Conservation (phyloP, 768 basidiomycete species). For the Tylopilus felleus region DNA sequence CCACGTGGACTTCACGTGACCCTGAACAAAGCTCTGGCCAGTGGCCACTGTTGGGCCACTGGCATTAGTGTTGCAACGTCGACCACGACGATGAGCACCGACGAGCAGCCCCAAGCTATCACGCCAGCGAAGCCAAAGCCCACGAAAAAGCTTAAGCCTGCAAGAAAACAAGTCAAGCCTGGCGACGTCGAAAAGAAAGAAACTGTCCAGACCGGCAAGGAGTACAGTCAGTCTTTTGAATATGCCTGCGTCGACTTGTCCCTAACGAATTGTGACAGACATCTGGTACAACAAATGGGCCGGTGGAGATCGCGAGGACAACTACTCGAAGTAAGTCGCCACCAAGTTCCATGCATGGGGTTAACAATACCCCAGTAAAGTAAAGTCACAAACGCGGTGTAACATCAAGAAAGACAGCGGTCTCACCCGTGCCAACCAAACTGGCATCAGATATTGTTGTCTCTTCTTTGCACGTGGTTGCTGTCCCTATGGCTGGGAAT, state of each 20-base stretch:
- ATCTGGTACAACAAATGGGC: constrained; percentile 99
- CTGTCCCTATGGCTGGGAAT: constrained; percentile 98
- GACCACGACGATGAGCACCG: constrained; percentile 34
- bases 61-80: no score
- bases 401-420: constrained; percentile 86
- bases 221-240: constrained; percentile 71
- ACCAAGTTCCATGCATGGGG: not conserved
- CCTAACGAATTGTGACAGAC: constrained; percentile 45
- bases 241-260: not conserved
- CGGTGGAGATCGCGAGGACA: constrained; percentile 97
- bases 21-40: not conserved
- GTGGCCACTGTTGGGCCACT: not conserved
- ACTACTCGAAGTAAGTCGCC: constrained; percentile 78
- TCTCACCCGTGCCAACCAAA: constrained; percentile 92
- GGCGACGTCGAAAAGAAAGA: constrained; percentile 90
- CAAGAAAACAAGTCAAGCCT: constrained; percentile 88
- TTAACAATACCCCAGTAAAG: constrained; percentile 56
- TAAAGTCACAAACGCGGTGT: constrained; percentile 91
- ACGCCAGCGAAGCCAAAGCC: constrained; percentile 25
- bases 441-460: constrained; percentile 89
- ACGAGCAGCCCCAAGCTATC: constrained; percentile 20
- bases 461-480: constrained; percentile 95
- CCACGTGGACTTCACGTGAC: constrained; percentile 27
- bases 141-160: constrained; percentile 77
- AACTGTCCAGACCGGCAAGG: constrained; percentile 88